These are phyloP conservation scores for Alternaria ventricosa DNA, from an alignment of 2,329 filamentous ascomycete species.

Conservation along the genomic window DNA sequence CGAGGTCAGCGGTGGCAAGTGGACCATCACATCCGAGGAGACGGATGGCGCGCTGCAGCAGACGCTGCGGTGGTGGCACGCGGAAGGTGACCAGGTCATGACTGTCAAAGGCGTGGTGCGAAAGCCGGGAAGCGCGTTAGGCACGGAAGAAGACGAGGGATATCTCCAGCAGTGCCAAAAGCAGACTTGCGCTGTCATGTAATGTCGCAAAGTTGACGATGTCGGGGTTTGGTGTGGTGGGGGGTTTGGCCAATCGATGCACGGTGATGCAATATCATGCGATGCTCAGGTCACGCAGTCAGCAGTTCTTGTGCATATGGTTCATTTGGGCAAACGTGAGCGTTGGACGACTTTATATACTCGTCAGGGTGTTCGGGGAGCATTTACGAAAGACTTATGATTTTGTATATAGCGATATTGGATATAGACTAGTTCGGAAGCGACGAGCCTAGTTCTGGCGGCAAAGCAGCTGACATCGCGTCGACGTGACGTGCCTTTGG, in stretches of 20 bases:
- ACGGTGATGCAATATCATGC: constrained; percentile 35
- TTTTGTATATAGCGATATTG: neutral
- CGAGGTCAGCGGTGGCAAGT: constrained; percentile 83
- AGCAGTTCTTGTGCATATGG: constrained; percentile 20
- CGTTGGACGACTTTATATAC: neutral
- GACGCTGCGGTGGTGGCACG: constrained; percentile 90
- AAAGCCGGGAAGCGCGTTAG: constrained; percentile 55
- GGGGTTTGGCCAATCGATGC: constrained; percentile 11
- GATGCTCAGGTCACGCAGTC: constrained; percentile 41
- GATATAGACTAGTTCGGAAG: neutral
- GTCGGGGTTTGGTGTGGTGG: constrained; percentile 17
- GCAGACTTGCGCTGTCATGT: constrained; percentile 55
- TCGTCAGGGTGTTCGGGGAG: neutral
- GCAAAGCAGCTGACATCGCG: constrained; percentile 35
- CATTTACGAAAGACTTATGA: neutral
- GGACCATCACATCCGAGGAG: constrained; percentile 80
- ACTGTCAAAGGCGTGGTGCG: constrained; percentile 76
- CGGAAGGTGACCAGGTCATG: constrained; percentile 80
- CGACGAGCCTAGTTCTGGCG: constrained; percentile 2
- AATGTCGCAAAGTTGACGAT: constrained; percentile 3
- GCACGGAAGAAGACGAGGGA: constrained; percentile 73
- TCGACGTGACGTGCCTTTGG: constrained; percentile 13
- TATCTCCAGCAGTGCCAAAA: constrained; percentile 72
- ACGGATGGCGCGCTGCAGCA: constrained; percentile 74
- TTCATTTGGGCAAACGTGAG: constrained; percentile 1